Evolutionary conservation across 805 yeast genomes (phyloP).

Genomic region (Ogataea ramenticola): DNA sequence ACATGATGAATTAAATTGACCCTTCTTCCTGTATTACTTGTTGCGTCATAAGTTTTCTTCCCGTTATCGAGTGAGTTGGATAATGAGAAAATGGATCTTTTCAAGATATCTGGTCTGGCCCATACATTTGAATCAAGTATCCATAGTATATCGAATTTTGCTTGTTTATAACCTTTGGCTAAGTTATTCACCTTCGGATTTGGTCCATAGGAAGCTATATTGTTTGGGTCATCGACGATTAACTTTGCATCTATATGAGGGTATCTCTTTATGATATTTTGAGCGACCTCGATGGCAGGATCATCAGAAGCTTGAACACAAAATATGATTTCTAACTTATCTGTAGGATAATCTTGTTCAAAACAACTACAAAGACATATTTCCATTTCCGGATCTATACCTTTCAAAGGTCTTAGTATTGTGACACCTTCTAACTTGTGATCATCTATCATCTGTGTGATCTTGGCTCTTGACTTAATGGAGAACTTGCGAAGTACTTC

Average conservation of each 20-base stretch:
- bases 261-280: constrained; percentile 41
- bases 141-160: constrained; percentile 75
- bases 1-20: constrained; percentile 75
- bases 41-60: constrained; percentile 14
- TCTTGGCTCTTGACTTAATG: constrained; percentile 6
- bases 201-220: constrained; percentile 57
- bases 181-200: constrained; percentile 86
- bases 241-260: constrained; percentile 53
- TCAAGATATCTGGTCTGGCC: constrained; percentile 58
- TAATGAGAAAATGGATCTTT: constrained; percentile 52
- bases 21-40: constrained; percentile 20
- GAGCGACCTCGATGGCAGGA: constrained; percentile 55
- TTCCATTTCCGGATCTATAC: constrained; percentile 70
- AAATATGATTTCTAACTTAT: constrained; percentile 60
- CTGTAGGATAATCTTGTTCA: constrained; percentile 55
- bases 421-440: constrained; percentile 59
- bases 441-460: constrained; percentile 10
- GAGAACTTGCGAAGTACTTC: constrained; percentile 20
- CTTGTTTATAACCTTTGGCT: constrained; percentile 67
- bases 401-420: constrained; percentile 76
- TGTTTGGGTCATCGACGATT: constrained; percentile 37
- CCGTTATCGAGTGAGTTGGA: constrained; percentile 48
- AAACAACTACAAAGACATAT: constrained; percentile 63
- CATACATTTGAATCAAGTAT: constrained; percentile 81
- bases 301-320: constrained; percentile 64